A percentile compares a stretch with the other conserved stretches of the same genome.
Evolutionary conservation across 345 rosid species (phyloP).

Genomic region (Salix koriyanagi): DNA sequence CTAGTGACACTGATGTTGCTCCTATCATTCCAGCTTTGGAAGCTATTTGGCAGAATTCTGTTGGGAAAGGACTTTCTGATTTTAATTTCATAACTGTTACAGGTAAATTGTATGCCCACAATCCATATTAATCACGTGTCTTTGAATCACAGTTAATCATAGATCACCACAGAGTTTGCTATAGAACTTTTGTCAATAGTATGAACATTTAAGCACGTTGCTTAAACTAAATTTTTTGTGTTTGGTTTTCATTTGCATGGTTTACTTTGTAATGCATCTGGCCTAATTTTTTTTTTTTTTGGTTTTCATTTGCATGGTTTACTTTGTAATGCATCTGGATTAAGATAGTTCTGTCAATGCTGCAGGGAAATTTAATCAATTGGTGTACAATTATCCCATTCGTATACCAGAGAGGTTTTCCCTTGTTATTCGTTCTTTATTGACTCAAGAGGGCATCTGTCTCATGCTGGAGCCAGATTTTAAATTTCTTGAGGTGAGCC

Average conservation of each 20-base stretch:
- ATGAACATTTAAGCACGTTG: background rate
- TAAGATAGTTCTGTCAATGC: constrained; percentile 12
- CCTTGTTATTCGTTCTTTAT: constrained; percentile 86
- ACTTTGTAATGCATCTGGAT: constrained; percentile 2
- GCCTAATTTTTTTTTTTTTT: background rate
- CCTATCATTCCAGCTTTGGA: constrained; percentile 96
- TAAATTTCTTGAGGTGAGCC: constrained; percentile 91
- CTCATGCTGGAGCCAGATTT: constrained; percentile 90
- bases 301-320: background rate
- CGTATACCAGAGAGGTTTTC: constrained; percentile 98
- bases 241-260: background rate
- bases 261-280: constrained; percentile 2
- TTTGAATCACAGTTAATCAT: background rate
- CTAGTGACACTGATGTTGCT: constrained; percentile 88
- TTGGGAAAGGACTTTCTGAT: constrained; percentile 87
- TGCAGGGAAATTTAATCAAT: constrained; percentile 83
- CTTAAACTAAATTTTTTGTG: background rate
- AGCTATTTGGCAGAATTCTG: constrained; percentile 97
- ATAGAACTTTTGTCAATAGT: background rate
- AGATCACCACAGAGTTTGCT: no score
- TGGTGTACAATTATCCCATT: constrained; percentile 88
- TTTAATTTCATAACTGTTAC: constrained; percentile 93
- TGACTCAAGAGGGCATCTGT: constrained; percentile 97
- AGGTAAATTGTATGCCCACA: constrained; percentile 38
- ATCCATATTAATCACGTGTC: background rate